Evolutionary conservation across 1,139 yeast species (phyloP), one percentile per base, ranked within the genome.

Genomic region (Magnusiomyces clavatus): DNA sequence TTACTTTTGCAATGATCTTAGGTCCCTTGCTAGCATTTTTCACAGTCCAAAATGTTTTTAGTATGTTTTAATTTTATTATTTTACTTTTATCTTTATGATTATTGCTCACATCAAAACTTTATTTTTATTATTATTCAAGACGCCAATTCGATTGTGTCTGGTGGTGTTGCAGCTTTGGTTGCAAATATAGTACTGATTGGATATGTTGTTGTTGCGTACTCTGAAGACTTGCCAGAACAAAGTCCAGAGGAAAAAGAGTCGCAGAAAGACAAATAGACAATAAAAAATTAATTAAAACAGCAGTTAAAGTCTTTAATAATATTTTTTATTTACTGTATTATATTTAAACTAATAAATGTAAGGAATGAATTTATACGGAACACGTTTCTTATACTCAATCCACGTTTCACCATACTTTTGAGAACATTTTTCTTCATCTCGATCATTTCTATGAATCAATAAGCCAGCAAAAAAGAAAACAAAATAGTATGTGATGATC

Each of bases 131-230:
- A 10, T 35, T 29, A 20, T 13, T 49, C 47, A 74, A 58, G 77
- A 69, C 47, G 69, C 70, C 51, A 86, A 80, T 61, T 79, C 95
- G 4, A 70, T 89, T 14, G 71, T 83, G 47, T 85, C 95, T 51
- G 98, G 98, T 38, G 96, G 96, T 4, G 65, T 83, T 16, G 96
- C 97, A 36, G 97, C 97, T 0, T 72, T 82, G 17, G 81, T 82
- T 48, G 97, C 97, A 46, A 92, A 92, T 65, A 70, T 86, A 13
- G 97, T 92, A 39, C 76, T 92, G 60, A 79, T 90, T 52, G 92
- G 90, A 1, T 92, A 87, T 64, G 85, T 92, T 20, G 75, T 88
- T 16, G 90, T 81, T 50, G 97, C 98, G 0, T 89, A 90, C 66
- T 77, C 77, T 29, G 98, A 92, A 66, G 89, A 86, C 53, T 71